Base-by-base conservation (phyloP, 1,284 basidiomycete genomes). In the Malassezia brasiliensis region DNA sequence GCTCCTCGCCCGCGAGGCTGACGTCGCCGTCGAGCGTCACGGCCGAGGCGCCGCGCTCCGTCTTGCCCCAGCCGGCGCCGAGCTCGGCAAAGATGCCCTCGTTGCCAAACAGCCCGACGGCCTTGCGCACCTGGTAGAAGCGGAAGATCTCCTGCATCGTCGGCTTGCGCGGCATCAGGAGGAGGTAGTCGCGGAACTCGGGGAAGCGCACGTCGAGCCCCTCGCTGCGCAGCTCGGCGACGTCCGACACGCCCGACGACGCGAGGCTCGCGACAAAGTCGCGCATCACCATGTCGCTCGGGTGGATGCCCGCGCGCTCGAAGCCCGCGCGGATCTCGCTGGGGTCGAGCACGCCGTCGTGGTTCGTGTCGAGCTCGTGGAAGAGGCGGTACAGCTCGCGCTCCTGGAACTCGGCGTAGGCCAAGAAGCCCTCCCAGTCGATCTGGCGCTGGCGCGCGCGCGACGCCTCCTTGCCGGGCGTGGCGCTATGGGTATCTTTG, bases 361-460 rank as follows among this genome's bases (percentile, higher is more conserved):
- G 50, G 34, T 74, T 70, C 19, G 60, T 59, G 55, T 74, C 72
- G 47, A 74, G 59, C 45, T 74, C 70, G 32, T 60, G 56, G 54
- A 74, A 74, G 56, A 72, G 65, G 35, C 58, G 65, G 62, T 73
- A 69, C 1, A 74, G 62, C 47, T 72, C 70, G 35, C 72, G 64
- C 42, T 74, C 72, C 50, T 74, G 72, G 38, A 64, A 56, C 41
- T 73, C 72, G 20, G 72, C 70, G 50, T 73, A 74, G 19, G 67
- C 64, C 22, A 74, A 56, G 50, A 74, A 74, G 1, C 70, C 72
- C 38, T 74, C 70, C 72, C 72, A 74, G 46, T 74, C 72, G 35
- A 74, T 69, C 54, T 69, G 65, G 14, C 67, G 56, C 53, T 72
- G 67, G 4, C 69, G 53, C 5, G 53, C 56, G 19, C 68, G 69